phyloP scores from a whole-genome alignment of 257 asterid species.

The Verbena officinalis region DNA sequence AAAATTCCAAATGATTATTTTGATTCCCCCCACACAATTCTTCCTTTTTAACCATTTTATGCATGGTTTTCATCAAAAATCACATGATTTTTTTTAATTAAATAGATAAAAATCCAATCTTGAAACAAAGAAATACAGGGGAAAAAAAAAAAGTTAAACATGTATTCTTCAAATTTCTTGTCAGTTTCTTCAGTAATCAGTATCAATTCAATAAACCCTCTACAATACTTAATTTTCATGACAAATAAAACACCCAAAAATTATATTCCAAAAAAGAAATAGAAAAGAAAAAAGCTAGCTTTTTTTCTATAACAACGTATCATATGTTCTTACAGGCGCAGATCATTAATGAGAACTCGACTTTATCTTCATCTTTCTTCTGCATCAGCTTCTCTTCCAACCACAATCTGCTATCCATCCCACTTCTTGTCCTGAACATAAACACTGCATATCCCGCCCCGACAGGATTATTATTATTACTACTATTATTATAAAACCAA shows the following conservation, averaged over 20 bases:
- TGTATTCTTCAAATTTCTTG: background rate
- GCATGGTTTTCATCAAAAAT: background rate
- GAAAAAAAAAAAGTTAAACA: background rate
- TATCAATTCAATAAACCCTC: constrained; percentile 20
- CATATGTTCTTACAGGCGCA: constrained; percentile 63
- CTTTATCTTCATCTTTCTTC: constrained; percentile 64
- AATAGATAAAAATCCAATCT: background rate
- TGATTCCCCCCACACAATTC: background rate
- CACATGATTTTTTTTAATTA: constrained; percentile 1
- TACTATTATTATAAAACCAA: constrained; percentile 52
- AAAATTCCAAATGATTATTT: constrained; percentile 31
- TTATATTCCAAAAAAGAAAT: constrained; percentile 15
- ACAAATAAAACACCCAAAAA: constrained; percentile 27
- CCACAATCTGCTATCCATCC: constrained; percentile 92
- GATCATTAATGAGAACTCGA: constrained; percentile 78
- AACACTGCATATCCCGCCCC: constrained; percentile 68
- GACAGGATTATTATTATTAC: constrained; percentile 19
- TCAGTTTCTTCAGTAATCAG: constrained; percentile 24
- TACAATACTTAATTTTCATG: constrained; percentile 12
- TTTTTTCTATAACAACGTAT: background rate
- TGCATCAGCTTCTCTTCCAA: constrained; percentile 66
- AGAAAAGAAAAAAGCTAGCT: background rate
- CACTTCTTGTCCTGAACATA: constrained; percentile 91
- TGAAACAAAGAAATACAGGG: background rate
- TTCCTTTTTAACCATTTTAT: constrained; percentile 1